Percentiles rank a stretch among this genome's conserved stretches.
These are phyloP conservation scores for Exophiala mesophila DNA, from an alignment of 2,329 filamentous ascomycete species.

Conservation along the genomic window DNA sequence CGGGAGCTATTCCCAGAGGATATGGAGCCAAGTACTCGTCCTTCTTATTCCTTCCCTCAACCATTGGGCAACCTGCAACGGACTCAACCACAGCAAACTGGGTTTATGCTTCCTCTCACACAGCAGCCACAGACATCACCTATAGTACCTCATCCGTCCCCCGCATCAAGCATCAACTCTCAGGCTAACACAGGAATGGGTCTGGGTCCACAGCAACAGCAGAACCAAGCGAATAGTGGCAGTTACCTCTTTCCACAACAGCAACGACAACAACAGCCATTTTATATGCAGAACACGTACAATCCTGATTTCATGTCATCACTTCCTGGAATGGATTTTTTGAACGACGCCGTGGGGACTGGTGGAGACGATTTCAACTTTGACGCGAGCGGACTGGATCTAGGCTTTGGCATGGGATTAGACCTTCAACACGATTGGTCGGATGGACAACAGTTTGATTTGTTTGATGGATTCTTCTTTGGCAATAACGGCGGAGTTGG, in stretches of 20 bases:
- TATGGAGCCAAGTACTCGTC: constrained; percentile 26
- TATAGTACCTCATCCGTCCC: constrained; percentile 10
- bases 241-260: constrained; percentile 8
- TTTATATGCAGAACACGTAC: constrained; percentile 24
- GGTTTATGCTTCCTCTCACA: constrained; percentile 3
- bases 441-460: constrained; percentile 43
- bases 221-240: constrained; percentile 1
- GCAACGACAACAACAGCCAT: constrained; percentile 8
- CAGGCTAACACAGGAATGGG: constrained; percentile 16
- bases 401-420: constrained; percentile 39
- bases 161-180: constrained; percentile 17
- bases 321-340: constrained; percentile 25
- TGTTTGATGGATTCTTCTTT: constrained; percentile 55
- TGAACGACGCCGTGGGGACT: constrained; percentile 27
- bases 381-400: constrained; percentile 30
- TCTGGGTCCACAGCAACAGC: constrained; percentile 3
- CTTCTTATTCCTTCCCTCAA: constrained; percentile 19
- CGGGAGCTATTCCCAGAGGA: constrained; percentile 48
- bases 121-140: constrained; percentile 10
- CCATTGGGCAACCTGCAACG: constrained; percentile 11
- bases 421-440: constrained; percentile 44
- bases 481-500: constrained; percentile 33
- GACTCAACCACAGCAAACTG: constrained; percentile 9
- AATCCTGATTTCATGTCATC: constrained; percentile 27
- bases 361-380: constrained; percentile 26